A percentile compares a stretch with the other conserved stretches of the same genome.
These are phyloP conservation scores for Cerioporus squamosus DNA, from an alignment of 1,284 basidiomycete genomes.

Conservation along the genomic window DNA sequence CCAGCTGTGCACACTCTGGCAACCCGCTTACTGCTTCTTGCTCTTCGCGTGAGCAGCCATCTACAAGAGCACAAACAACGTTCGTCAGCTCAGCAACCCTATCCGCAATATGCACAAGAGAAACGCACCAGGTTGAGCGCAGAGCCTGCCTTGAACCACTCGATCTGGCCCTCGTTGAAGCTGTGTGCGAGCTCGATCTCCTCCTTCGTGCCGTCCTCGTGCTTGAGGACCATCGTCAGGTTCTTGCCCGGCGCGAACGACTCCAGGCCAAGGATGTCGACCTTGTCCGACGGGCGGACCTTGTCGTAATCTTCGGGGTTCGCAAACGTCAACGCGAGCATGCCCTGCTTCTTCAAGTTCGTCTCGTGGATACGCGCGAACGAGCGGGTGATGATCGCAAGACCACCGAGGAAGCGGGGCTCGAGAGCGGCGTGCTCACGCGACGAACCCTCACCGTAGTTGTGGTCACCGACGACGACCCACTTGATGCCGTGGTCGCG, in stretches of 20 bases:
- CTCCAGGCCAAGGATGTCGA: constrained; percentile 85
- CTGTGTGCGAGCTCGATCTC: constrained; percentile 77
- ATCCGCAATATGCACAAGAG: not conserved
- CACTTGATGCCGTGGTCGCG: constrained; percentile 91
- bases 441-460: constrained; percentile 98
- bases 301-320: constrained; percentile 93
- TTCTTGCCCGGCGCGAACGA: constrained; percentile 91
- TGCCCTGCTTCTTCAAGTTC: constrained; percentile 98
- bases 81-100: not conserved
- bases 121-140: constrained; percentile 78
- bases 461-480: constrained; percentile 94
- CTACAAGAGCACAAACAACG: constrained; percentile 30
- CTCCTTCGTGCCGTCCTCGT: constrained; percentile 81
- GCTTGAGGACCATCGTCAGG: constrained; percentile 79
- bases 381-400: constrained; percentile 94
- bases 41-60: constrained; percentile 61
- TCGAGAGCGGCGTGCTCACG: constrained; percentile 98
- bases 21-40: constrained; percentile 20
- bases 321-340: constrained; percentile 90
- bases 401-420: constrained; percentile 95
- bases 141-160: constrained; percentile 94
- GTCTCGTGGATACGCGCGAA: constrained; percentile 99
- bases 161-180: constrained; percentile 90
- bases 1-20: not conserved
- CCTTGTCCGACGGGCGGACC: constrained; percentile 80